Conservation (phyloP, 1,284 basidiomycete genomes). For the Sutorius eximius region DNA sequence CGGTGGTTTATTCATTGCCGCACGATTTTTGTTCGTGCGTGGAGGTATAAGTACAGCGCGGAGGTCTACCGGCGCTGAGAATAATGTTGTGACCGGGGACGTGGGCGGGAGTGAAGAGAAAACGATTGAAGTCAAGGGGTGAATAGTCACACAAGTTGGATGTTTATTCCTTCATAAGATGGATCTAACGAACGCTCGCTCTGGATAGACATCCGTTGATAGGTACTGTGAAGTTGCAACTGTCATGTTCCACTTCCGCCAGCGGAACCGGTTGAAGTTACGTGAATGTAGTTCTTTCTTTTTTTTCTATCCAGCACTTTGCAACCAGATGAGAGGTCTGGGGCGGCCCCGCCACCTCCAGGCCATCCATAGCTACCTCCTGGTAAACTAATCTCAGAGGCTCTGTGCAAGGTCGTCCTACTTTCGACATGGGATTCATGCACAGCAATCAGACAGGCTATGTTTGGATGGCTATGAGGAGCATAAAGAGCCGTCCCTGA, state of each 20-base stretch:
- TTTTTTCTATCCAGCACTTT: neutral
- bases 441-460: no score
- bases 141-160: neutral
- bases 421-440: no score
- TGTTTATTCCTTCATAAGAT: neutral
- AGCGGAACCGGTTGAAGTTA: neutral
- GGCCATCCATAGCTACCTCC: no score
- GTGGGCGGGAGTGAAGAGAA: neutral
- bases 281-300: neutral
- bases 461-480: no score
- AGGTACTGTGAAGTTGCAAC: no score
- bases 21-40: constrained; percentile 10
- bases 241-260: no score
- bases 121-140: neutral
- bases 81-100: neutral
- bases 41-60: neutral
- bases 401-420: no score
- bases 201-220: neutral
- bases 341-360: no score
- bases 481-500: no score
- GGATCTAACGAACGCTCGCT: neutral
- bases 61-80: neutral
- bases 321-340: no score
- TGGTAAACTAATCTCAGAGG: neutral
- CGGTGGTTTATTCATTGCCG: neutral